Base-by-base conservation (phyloP, 2,329 filamentous ascomycete genomes). In the Neoscytalidium dimidiatum region DNA sequence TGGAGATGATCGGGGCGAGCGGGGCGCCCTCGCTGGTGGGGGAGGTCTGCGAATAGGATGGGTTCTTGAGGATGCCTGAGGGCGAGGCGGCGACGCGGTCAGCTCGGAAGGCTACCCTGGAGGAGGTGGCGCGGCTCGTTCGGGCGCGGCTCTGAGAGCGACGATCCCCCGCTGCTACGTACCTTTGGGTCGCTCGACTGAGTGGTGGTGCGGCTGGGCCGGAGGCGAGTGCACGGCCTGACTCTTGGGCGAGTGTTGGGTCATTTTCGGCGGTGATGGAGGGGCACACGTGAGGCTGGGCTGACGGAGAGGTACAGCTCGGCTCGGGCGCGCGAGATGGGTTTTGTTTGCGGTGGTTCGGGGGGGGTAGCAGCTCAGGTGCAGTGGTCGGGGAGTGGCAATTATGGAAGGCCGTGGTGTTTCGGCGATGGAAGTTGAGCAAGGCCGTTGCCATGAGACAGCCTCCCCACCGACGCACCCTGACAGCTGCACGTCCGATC, bases 41-140 rank as follows among this genome's bases (percentile, higher is more conserved):
- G 70, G 78, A 84, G 67, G 76, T 79, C 53, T 77, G 77, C 21
- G 78, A 74, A 71, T 86, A 89, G 67, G 85, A 92, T 56, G 68
- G 76, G 82, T 97, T 97, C 81, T 98, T 98, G 71, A 98, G 87
- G 72, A 98, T 98, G 70, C 94, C 94, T 97, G 70, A 19, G n/a
- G n/a, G 35, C 26, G 11, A 35, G 53, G 64, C 72, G 66, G 33
- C 21, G 33, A 29, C 53, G 53, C 35, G 31, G 41, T 60, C 41
- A 41, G 41, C 38, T 66, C 26, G 31, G 64, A 31, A 46, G 52
- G 35, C n/a, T 19, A 60, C 23, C 14, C 52, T 41, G 21, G 8
- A 14, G 56, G 56, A 3, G 41, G n/a, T 41, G 41, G 56, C 3
- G 28, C 56, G 41, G 28, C 38, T 60, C 56, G 38, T 26, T n/a